These are phyloP conservation scores for Psilocybe tampanensis DNA, from an alignment of 768 basidiomycete species.

Conservation along the genomic window DNA sequence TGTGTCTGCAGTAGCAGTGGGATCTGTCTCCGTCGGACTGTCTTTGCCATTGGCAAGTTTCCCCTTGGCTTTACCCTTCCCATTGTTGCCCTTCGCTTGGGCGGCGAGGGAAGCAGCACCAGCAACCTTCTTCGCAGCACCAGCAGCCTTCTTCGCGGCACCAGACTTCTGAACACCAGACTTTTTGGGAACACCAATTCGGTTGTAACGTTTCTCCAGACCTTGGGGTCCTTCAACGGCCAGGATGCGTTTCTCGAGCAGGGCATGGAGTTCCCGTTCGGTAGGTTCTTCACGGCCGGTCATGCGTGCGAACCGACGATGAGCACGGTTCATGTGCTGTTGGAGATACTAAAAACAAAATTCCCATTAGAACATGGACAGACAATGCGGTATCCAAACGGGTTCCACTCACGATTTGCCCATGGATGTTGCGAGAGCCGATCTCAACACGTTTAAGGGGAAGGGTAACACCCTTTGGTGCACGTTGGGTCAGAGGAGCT, in stretches of 20 bases:
- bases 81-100: conserved; percentile 8
- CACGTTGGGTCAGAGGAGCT: conserved; percentile 37
- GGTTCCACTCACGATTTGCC: conserved; percentile 28
- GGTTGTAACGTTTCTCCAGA: conserved; percentile 31
- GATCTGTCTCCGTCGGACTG: neutral
- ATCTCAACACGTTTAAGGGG: conserved; percentile 43
- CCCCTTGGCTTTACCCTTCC: neutral
- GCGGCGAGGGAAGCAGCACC: neutral
- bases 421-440: conserved; percentile 19
- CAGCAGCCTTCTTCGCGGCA: neutral
- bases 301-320: conserved; percentile 70
- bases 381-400: neutral
- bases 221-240: conserved; percentile 26
- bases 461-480: conserved; percentile 39
- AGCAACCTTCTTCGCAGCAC: conserved; percentile 1
- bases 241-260: conserved; percentile 34
- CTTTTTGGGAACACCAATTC: conserved; percentile 22
- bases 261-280: conserved; percentile 43
- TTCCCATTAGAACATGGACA: neutral
- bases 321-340: conserved; percentile 69
- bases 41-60: neutral
- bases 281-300: conserved; percentile 57
- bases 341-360: conserved; percentile 52
- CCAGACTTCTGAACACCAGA: too few relatives aligned
- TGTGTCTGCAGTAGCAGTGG: neutral